A percentile compares a stretch with the other conserved stretches of the same genome.
phyloP scores from a whole-genome alignment of 768 basidiomycete genomes.

The Termitomyces heimii region DNA sequence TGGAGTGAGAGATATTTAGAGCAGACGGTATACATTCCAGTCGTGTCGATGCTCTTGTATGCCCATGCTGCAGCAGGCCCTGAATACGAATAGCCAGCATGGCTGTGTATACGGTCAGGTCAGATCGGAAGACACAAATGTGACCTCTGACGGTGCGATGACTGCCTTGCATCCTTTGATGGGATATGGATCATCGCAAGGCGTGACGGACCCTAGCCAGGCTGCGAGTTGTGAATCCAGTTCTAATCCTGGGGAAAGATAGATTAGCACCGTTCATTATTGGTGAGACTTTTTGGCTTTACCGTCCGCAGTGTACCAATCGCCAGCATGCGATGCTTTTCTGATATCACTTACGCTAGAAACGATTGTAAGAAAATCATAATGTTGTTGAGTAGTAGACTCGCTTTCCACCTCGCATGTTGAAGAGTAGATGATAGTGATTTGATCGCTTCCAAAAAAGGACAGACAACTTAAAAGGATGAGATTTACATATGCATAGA shows the following conservation, averaged over 20 bases:
- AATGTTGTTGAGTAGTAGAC: not conserved
- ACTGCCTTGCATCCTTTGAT: slow-evolving; percentile 73
- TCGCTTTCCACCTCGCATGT: slow-evolving; percentile 15
- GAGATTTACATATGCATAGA: slow-evolving; percentile 5
- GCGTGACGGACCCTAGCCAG: slow-evolving; percentile 56
- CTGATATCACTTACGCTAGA: slow-evolving; percentile 23
- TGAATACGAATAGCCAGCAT: slow-evolving; percentile 95
- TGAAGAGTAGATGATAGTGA: not conserved
- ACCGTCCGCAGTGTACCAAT: slow-evolving; percentile 84
- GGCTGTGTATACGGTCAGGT: slow-evolving; percentile 39
- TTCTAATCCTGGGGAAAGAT: slow-evolving; percentile 36
- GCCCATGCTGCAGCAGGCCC: slow-evolving; percentile 96
- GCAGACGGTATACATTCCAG: slow-evolving; percentile 60
- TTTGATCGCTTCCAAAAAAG: slow-evolving; percentile 6
- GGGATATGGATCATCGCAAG: slow-evolving; percentile 47
- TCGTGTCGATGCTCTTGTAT: slow-evolving; percentile 81
- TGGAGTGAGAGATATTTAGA: slow-evolving; percentile 1
- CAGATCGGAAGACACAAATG: not conserved
- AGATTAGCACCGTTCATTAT: slow-evolving; percentile 9
- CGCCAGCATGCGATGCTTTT: slow-evolving; percentile 78
- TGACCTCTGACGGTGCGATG: slow-evolving; percentile 84
- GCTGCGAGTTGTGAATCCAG: slow-evolving; percentile 55
- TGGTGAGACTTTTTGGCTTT: slow-evolving; percentile 6
- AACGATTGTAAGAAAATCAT: not conserved
- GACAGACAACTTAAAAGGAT: no score